Evolutionary conservation across 495 filamentous ascomycete genomes (phyloP), one percentile per base, ranked within the genome.

Genomic region (Penicillium roqueforti): DNA sequence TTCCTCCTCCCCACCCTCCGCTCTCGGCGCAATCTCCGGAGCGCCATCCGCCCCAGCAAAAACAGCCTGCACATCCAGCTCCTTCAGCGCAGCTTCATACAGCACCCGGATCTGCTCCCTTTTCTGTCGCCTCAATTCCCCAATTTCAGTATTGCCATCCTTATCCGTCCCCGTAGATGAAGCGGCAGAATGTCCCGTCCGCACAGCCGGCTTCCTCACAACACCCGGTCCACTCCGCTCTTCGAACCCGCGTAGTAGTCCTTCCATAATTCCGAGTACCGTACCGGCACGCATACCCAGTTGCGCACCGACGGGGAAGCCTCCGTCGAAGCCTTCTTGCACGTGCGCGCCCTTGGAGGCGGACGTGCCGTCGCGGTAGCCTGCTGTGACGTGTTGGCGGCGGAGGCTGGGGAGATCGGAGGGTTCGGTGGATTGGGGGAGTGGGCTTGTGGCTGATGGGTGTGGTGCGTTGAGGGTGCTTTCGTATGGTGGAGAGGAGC

Each of bases 281-380:
- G 79, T 82, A 0, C 91, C 91, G 0, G 83, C 85, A 1, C 79
- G 75, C 60, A 86, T 72, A 2, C 92, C 92, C 26, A 96, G 68
- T 23, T 83, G 78, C 3, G 89, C 91, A 29, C 92, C 93, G 2
- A 96, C 75, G 1, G 77, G 67, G 55, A 87, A 97, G 0, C 91
- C 92, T 50, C 91, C 87, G 66, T 97, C 93, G 63, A 97, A 97
- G 6, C 93, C 92, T 16, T 69, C 67, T 64, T 97, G 92, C 11
- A 95, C 79, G 55, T 79, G 80, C 44, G 76, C 58, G 13, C 76
- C 71, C 68, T 96, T 97, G 18, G 85, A 86, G 3, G 65, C 61
- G 3, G 87, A 75, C 55, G 97, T 83, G 53, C 93, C 92, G 55
- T 92, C 89, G 53, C 92, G 85, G 71, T 97, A 97, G 45, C 93